Conservation (phyloP, 1,284 basidiomycete species). For the Bondarzewia mesenterica region DNA sequence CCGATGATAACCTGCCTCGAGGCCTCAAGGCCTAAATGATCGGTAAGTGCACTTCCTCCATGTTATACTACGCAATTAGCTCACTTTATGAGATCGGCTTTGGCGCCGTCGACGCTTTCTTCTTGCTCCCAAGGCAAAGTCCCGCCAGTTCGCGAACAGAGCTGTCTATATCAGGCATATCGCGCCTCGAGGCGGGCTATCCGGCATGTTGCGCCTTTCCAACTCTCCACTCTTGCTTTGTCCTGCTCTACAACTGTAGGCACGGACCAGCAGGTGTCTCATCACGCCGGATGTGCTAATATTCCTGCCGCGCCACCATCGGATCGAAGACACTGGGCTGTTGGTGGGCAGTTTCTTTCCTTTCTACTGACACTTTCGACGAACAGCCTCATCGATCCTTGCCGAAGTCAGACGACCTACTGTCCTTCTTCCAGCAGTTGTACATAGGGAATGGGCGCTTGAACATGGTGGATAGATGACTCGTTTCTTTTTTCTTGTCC, state of each 20-base stretch:
- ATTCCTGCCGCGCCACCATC: not conserved
- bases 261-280: not conserved
- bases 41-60: too few species aligned
- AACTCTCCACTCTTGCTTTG: not conserved
- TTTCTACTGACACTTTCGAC: not conserved
- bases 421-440: not conserved
- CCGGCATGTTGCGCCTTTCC: not conserved
- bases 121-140: not conserved
- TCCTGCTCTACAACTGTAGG: not conserved
- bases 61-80: too few species aligned
- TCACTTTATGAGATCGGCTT: too few species aligned
- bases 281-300: not conserved
- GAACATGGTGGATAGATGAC: too few species aligned
- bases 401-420: not conserved
- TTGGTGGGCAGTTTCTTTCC: not conserved
- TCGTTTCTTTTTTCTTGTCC: not conserved
- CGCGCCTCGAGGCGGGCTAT: not conserved
- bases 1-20: not conserved
- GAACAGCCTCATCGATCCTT: constrained; percentile 4
- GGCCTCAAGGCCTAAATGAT: too few species aligned
- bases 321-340: not conserved
- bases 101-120: too few species aligned
- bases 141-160: not conserved
- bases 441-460: too few species aligned
- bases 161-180: not conserved